Evolutionary conservation across 1,139 yeast species (phyloP).

Genomic region (Kurtzmaniella natalensis): DNA sequence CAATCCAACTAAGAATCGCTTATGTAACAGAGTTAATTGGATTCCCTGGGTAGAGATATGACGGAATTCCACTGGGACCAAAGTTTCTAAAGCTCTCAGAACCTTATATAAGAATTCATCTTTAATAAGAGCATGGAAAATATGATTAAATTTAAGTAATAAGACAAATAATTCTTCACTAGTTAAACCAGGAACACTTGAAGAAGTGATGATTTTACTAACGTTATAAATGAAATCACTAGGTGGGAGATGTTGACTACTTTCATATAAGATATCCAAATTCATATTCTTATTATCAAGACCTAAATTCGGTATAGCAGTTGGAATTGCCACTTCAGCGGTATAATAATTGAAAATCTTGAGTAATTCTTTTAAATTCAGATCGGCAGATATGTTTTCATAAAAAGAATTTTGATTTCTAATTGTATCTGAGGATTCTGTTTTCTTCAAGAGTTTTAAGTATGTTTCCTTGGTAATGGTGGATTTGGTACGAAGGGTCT

Average conservation of each 20-base stretch:
- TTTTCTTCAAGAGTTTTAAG: constrained; percentile 26
- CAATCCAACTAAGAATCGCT: constrained; percentile 20
- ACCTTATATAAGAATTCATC: constrained; percentile 39
- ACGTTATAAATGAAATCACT: constrained; percentile 22
- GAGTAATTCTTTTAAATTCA: constrained; percentile 22
- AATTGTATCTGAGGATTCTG: constrained; percentile 15
- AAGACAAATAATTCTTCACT: constrained; percentile 31
- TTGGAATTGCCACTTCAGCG: constrained; percentile 18
- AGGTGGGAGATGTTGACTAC: constrained; percentile 16
- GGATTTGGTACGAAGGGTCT: constrained; percentile 29
- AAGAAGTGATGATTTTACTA: constrained; percentile 15
- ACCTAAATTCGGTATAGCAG: constrained; percentile 11
- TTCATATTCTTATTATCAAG: constrained; percentile 11
- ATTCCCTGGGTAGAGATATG: constrained; percentile 39
- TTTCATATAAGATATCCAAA: constrained; percentile 10
- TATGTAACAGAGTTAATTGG: constrained; percentile 22
- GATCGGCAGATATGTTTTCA: constrained; percentile 17
- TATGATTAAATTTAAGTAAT: constrained; percentile 31
- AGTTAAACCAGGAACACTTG: constrained; percentile 3
- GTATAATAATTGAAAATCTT: constrained; percentile 32
- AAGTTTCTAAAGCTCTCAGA: constrained; percentile 35
- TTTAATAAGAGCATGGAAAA: constrained; percentile 23
- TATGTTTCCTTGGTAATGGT: constrained; percentile 29
- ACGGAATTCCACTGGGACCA: constrained; percentile 20
- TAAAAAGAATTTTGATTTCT: constrained; percentile 16